Conservation (phyloP, 2,329 filamentous ascomycete species). For the Xylaria sp. region DNA sequence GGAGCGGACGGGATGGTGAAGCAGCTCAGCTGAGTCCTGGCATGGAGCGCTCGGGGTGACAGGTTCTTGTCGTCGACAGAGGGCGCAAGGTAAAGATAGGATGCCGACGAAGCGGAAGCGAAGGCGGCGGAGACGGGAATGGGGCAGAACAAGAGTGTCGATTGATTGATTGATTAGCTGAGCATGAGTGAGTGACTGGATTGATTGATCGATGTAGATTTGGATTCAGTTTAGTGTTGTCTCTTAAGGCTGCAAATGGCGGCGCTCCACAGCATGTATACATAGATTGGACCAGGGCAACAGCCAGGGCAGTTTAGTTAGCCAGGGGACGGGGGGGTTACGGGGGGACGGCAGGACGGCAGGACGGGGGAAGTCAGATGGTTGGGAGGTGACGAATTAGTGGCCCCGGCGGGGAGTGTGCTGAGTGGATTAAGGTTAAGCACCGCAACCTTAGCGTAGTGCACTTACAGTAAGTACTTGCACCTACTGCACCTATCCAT, state of each 20-base stretch:
- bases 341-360: too few relatives aligned
- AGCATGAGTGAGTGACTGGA: too few relatives aligned
- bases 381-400: slow-evolving; percentile 9
- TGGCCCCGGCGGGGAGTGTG: slow-evolving; percentile 1
- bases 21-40: background rate
- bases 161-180: slow-evolving; percentile 16
- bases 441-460: background rate
- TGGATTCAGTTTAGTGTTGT: slow-evolving; percentile 4
- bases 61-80: background rate
- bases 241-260: slow-evolving; percentile 20
- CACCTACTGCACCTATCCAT: too few relatives aligned
- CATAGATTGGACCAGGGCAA: slow-evolving; percentile 2
- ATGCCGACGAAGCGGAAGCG: slow-evolving; percentile 2
- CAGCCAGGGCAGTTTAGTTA: slow-evolving; percentile 5
- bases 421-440: background rate
- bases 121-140: slow-evolving; percentile 16
- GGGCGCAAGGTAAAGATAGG: background rate
- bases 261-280: slow-evolving; percentile 13
- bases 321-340: slow-evolving; percentile 8
- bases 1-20: background rate
- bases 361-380: slow-evolving; percentile 1
- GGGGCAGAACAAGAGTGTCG: slow-evolving; percentile 4
- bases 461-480: background rate
- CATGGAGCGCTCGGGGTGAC: background rate
- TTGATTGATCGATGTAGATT: background rate